phyloP scores from a whole-genome alignment of 306 rosid species.

The Elaeagnus macrophylla region DNA sequence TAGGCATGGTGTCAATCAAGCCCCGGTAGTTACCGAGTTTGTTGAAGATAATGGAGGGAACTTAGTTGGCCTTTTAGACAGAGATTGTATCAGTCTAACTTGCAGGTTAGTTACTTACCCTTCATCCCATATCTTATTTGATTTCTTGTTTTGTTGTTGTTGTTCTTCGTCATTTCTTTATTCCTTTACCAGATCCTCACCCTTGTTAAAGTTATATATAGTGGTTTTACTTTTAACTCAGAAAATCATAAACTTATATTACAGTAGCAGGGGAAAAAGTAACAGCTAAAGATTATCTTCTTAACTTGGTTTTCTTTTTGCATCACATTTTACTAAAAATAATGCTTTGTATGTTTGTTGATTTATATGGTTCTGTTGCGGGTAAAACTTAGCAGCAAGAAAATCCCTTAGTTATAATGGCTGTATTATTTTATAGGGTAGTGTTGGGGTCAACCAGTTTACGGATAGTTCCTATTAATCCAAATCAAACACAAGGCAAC shows the following conservation, averaged over 20 bases:
- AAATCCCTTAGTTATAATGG: conserved; percentile 29
- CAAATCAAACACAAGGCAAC: neutral
- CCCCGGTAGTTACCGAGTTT: conserved; percentile 55
- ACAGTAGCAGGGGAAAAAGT: neutral
- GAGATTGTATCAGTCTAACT: conserved; percentile 61
- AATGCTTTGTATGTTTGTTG: no score
- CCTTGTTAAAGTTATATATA: no score
- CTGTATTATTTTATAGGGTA: no score
- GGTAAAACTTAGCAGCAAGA: conserved; percentile 64
- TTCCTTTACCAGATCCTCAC: neutral
- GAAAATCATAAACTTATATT: no score
- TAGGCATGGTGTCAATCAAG: conserved; percentile 42
- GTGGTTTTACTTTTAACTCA: no score
- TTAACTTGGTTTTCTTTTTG: conserved; percentile 5
- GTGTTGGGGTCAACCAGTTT: neutral
- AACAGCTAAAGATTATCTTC: neutral
- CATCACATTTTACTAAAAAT: neutral
- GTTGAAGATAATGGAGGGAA: conserved; percentile 36
- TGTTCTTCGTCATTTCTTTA: no score
- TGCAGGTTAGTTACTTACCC: conserved; percentile 47
- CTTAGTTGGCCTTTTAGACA: conserved; percentile 76
- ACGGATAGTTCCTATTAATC: no score
- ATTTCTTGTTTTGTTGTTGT: neutral
- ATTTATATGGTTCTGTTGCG: no score
- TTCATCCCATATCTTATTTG: neutral